These are phyloP conservation scores for Epichloe sylvatica DNA, from an alignment of 2,329 filamentous ascomycete genomes.

Conservation along the genomic window DNA sequence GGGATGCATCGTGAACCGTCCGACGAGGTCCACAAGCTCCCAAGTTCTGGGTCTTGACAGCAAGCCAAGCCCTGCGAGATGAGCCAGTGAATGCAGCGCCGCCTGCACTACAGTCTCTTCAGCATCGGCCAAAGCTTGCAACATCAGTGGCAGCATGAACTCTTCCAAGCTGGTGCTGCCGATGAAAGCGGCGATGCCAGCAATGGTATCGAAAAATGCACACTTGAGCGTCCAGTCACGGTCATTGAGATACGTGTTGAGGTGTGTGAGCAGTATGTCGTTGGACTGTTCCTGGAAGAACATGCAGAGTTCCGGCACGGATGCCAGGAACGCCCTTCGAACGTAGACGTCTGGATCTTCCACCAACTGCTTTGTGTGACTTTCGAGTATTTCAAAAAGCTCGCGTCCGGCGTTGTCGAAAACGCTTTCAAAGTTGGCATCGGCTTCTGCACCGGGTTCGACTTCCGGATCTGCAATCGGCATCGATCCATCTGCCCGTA, in stretches of 20 bases:
- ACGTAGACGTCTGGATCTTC: constrained; percentile 79
- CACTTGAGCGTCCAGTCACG: constrained; percentile 93
- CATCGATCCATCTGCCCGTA: constrained; percentile 71
- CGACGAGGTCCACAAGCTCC: constrained; percentile 74
- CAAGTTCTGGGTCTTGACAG: constrained; percentile 74
- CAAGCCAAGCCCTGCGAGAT: constrained; percentile 76
- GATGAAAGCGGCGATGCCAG: constrained; percentile 82
- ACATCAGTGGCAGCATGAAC: constrained; percentile 90
- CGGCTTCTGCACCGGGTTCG: constrained; percentile 54
- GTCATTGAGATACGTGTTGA: constrained; percentile 96
- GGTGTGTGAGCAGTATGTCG: constrained; percentile 87
- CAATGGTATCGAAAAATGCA: constrained; percentile 89
- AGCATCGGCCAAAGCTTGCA: constrained; percentile 81
- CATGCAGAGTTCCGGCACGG: constrained; percentile 80
- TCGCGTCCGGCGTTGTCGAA: constrained; percentile 81
- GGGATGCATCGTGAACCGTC: constrained; percentile 80
- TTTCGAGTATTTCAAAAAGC: constrained; percentile 70
- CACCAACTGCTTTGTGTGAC: constrained; percentile 76
- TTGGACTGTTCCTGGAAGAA: constrained; percentile 91
- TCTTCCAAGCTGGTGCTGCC: constrained; percentile 83
- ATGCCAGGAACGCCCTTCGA: constrained; percentile 77
- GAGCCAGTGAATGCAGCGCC: constrained; percentile 73
- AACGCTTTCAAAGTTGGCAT: constrained; percentile 62
- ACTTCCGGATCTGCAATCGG: constrained; percentile 65
- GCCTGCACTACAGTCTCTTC: constrained; percentile 92